These are phyloP conservation scores for Clonostachys rhizophaga DNA, from an alignment of 2,329 filamentous ascomycete genomes.

Conservation along the genomic window DNA sequence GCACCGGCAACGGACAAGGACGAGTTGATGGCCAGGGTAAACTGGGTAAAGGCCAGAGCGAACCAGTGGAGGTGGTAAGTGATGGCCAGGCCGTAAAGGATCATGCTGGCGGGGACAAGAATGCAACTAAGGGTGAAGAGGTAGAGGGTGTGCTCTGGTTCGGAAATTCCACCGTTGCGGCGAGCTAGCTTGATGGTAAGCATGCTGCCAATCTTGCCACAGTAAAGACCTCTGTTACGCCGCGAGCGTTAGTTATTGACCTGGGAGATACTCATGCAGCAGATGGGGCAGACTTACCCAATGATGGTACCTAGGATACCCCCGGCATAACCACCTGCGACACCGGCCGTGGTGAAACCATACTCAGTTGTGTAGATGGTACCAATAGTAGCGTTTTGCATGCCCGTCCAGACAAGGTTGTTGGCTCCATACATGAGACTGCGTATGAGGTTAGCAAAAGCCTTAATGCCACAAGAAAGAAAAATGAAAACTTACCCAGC, in stretches of 20 bases:
- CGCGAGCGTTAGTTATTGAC: neutral
- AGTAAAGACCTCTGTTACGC: slow-evolving; percentile 13
- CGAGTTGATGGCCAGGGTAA: slow-evolving; percentile 15
- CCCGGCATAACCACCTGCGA: slow-evolving; percentile 16
- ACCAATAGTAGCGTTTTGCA: slow-evolving; percentile 20
- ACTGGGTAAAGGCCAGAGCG: slow-evolving; percentile 17
- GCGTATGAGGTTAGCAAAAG: neutral
- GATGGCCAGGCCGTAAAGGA: slow-evolving; percentile 32
- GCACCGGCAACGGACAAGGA: slow-evolving; percentile 15
- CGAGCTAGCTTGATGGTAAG: slow-evolving; percentile 35
- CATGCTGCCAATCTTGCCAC: slow-evolving; percentile 22
- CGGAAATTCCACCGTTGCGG: slow-evolving; percentile 37
- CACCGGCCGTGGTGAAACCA: slow-evolving; percentile 17
- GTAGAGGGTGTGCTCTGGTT: slow-evolving; percentile 41
- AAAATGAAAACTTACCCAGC: slow-evolving; percentile 18
- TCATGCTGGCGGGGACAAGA: slow-evolving; percentile 30
- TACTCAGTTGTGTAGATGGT: slow-evolving; percentile 21
- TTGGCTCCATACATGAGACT: slow-evolving; percentile 23
- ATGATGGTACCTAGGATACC: slow-evolving; percentile 35
- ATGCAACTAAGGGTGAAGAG: slow-evolving; percentile 28
- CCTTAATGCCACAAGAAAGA: neutral
- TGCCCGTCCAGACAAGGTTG: slow-evolving; percentile 20
- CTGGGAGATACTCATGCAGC: neutral
- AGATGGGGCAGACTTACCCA: slow-evolving; percentile 9
- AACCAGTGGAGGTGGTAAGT: slow-evolving; percentile 22